Conservation (phyloP, 345 rosid species). For the Eucalyptus erythrocorys region DNA sequence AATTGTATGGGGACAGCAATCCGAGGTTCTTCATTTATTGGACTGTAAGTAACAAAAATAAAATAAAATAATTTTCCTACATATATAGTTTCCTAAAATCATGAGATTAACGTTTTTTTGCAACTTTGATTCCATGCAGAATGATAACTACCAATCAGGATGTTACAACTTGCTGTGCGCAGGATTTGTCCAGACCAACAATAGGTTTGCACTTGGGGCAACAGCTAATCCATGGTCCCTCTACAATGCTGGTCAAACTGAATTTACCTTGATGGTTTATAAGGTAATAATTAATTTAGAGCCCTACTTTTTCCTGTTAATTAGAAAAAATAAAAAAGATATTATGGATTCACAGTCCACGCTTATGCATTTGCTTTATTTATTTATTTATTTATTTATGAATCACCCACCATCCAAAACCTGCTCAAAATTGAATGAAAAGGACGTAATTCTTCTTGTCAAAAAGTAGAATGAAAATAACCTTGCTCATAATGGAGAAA, state of each 20-base stretch:
- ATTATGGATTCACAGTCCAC: not conserved
- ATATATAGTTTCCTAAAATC: not conserved
- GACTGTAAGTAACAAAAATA: too few relatives aligned
- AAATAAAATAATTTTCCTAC: too few relatives aligned
- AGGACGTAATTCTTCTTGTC: not conserved
- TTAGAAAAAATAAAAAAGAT: not conserved
- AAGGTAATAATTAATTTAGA: conserved; percentile 36
- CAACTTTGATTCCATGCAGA: conserved; percentile 14
- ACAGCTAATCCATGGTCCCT: conserved; percentile 34
- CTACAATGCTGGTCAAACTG: conserved; percentile 72
- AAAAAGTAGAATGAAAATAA: not conserved
- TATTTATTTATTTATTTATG: not conserved
- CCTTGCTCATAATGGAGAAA: not conserved
- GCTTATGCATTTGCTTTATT: not conserved
- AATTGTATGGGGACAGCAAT: too few relatives aligned
- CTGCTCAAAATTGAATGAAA: not conserved
- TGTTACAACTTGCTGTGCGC: conserved; percentile 92
- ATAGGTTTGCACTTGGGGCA: conserved; percentile 68
- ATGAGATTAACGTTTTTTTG: not conserved
- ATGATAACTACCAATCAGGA: conserved; percentile 86
- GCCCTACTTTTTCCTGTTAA: not conserved
- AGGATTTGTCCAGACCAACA: conserved; percentile 87
- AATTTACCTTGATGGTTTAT: conserved; percentile 76
- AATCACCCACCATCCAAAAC: not conserved
- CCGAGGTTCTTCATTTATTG: too few relatives aligned